Base-by-base conservation (phyloP, 176 grass and related monocot genomes). In the Panicum miliaceum region DNA sequence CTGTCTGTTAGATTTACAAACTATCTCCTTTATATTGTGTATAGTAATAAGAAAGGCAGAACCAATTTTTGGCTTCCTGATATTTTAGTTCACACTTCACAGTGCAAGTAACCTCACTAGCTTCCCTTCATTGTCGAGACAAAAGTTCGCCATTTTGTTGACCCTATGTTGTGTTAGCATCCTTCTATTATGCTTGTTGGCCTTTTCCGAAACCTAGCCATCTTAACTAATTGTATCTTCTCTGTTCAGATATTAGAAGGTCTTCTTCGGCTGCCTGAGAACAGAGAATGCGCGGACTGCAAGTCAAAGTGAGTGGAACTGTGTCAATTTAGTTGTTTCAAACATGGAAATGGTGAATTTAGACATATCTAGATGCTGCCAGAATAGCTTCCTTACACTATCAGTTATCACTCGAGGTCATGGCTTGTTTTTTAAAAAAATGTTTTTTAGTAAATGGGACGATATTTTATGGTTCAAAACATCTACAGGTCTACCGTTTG, bases 251-350 rank as follows among this genome's bases (percentile, higher is more conserved):
- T 97, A 84, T 82, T 97, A 79, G 95, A 97, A 84, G 75, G 87
- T 41, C 86, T 97, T 74, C 85, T 97, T 41, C 83, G 86, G 81
- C 83, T 93, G 27, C 92, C 92, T 7, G 92, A 97, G 78, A 97
- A 97, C 72, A 91, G 82, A 89, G 95, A 97, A 93, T 94, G 95
- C 27, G 92, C 95, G 41, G 95, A 97, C 72, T 97, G 95, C 87
- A 97, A 97, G 74, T 87, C 95, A 66, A 97, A 97, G 95, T 97
- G 94, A 93, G 82, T 93, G 80, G 0, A 75, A 53, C 32, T 64
- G 23, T 59, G 68, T 68, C 70, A 66, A 66, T 47, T 59, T 68
- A 19, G 2, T 62, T 48, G 18, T 84, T 81, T 71, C 70, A 38
- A 42, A 35, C 22, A 64, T 92, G 8, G 29, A 43, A 62, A 38